Conservation (phyloP, 1,139 yeast genomes). For the Blastobotrys niveus region DNA sequence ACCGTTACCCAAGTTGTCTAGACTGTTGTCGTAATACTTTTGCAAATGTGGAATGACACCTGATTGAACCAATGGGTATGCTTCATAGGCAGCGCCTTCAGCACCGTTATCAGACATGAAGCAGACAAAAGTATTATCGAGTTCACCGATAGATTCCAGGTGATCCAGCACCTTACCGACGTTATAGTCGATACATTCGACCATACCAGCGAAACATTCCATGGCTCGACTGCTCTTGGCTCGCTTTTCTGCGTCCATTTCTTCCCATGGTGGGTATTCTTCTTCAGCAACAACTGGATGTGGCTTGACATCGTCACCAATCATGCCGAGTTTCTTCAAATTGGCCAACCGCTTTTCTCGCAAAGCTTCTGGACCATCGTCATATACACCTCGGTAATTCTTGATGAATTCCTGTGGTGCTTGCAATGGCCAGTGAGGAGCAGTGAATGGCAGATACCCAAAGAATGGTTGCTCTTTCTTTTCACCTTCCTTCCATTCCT, state of each 20-base stretch:
- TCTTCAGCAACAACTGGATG: conserved; percentile 43
- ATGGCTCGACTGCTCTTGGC: conserved; percentile 41
- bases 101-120: conserved; percentile 61
- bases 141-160: conserved; percentile 39
- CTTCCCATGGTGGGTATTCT: conserved; percentile 39
- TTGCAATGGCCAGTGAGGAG: conserved; percentile 61
- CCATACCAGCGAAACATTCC: conserved; percentile 59
- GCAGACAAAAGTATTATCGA: conserved; percentile 48
- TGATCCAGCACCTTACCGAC: conserved; percentile 44
- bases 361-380: conserved; percentile 45
- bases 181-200: conserved; percentile 47
- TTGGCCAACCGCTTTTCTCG: conserved; percentile 38
- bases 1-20: conserved; percentile 45
- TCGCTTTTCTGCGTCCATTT: conserved; percentile 37
- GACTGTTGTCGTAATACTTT: conserved; percentile 40
- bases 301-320: conserved; percentile 42
- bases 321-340: conserved; percentile 43
- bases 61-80: conserved; percentile 40
- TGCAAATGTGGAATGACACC: conserved; percentile 8
- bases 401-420: conserved; percentile 46
- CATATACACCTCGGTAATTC: conserved; percentile 47
- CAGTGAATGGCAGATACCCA: conserved; percentile 50
- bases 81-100: conserved; percentile 53
- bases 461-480: conserved; percentile 42
- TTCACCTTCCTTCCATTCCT: conserved; percentile 19